phyloP scores from a whole-genome alignment of 2,329 filamentous ascomycete species.

The Colletotrichum falcatum region DNA sequence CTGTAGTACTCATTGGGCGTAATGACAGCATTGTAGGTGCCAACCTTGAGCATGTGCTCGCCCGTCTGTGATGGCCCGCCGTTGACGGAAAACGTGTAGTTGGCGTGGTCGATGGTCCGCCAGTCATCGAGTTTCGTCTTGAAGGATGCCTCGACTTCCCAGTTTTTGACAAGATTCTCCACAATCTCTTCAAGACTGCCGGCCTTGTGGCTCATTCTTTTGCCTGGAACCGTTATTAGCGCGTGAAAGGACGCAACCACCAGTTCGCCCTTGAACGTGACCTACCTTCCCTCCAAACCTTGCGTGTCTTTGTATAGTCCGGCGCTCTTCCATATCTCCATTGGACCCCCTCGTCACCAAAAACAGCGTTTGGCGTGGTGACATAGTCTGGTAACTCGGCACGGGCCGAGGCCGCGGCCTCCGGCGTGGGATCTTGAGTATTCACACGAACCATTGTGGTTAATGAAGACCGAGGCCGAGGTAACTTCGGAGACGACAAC shows the following conservation, averaged over 20 bases:
- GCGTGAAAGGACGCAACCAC: background rate
- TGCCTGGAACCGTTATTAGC: slow-evolving; percentile 57
- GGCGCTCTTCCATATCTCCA: slow-evolving; percentile 51
- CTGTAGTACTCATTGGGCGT: slow-evolving; percentile 73
- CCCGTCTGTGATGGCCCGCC: slow-evolving; percentile 67
- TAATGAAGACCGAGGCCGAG: background rate
- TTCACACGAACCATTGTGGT: slow-evolving; percentile 31
- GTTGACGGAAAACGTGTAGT: slow-evolving; percentile 74
- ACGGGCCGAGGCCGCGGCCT: slow-evolving; percentile 10
- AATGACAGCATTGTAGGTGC: slow-evolving; percentile 78
- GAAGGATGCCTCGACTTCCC: slow-evolving; percentile 79
- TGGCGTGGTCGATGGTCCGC: slow-evolving; percentile 71
- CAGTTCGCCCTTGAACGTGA: slow-evolving; percentile 1
- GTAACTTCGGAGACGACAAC: background rate
- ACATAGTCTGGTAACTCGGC: slow-evolving; percentile 28
- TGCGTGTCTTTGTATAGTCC: slow-evolving; percentile 73
- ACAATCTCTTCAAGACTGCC: slow-evolving; percentile 70
- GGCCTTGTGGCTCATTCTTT: slow-evolving; percentile 65
- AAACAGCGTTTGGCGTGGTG: slow-evolving; percentile 34
- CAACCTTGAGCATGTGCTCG: slow-evolving; percentile 74
- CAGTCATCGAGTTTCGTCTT: slow-evolving; percentile 71
- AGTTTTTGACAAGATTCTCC: slow-evolving; percentile 79
- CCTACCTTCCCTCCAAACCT: slow-evolving; percentile 69
- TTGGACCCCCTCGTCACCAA: slow-evolving; percentile 29
- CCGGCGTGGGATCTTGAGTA: slow-evolving; percentile 17